Conservation (phyloP, 1,284 basidiomycete genomes). For the Ceratobasidium sp. region DNA sequence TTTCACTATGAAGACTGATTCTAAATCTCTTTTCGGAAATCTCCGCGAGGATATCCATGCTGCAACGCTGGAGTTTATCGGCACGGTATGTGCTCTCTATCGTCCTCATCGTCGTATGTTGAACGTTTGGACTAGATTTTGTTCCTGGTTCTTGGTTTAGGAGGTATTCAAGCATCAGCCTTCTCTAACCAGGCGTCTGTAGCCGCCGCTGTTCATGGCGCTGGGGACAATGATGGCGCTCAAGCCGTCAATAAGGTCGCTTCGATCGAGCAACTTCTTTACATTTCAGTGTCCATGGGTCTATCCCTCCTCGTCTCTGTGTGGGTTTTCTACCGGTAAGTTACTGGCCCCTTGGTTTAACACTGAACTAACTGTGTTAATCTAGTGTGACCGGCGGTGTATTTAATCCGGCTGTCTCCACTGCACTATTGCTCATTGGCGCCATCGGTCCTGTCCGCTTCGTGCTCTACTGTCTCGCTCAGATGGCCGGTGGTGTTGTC, state of each 20-base stretch:
- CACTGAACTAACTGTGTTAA: neutral
- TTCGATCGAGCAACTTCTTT: neutral
- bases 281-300: neutral
- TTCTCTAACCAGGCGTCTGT: neutral
- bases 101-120: slow-evolving; percentile 4
- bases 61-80: slow-evolving; percentile 46
- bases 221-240: too few relatives aligned
- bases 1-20: slow-evolving; percentile 27
- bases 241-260: too few relatives aligned
- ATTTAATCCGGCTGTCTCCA: slow-evolving; percentile 45
- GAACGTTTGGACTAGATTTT: neutral
- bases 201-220: neutral
- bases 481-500: slow-evolving; percentile 38
- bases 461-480: slow-evolving; percentile 54
- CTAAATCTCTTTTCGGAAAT: slow-evolving; percentile 19
- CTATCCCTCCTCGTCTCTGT: neutral
- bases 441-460: slow-evolving; percentile 64
- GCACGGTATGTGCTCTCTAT: slow-evolving; percentile 35
- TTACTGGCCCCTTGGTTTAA: neutral
- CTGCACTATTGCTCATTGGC: slow-evolving; percentile 61
- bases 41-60: slow-evolving; percentile 41
- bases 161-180: neutral
- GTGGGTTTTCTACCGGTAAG: slow-evolving; percentile 25
- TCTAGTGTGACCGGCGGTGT: slow-evolving; percentile 42
- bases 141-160: neutral